These are phyloP conservation scores for Penicillium manginii DNA, from an alignment of 495 filamentous ascomycete genomes.

Conservation along the genomic window DNA sequence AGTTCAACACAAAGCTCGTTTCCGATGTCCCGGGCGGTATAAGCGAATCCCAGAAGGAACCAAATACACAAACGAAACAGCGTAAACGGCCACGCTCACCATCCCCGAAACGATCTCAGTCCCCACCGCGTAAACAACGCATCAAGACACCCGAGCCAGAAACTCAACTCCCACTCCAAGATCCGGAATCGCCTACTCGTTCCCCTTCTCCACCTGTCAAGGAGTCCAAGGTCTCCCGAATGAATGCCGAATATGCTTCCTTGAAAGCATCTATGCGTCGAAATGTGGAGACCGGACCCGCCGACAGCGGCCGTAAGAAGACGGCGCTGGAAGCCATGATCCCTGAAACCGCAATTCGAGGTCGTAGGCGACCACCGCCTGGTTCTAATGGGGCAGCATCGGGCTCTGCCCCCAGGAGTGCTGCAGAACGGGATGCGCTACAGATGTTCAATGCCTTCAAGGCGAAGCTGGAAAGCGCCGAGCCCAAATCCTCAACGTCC, in stretches of 20 bases:
- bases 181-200: constrained; percentile 52
- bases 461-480: constrained; percentile 69
- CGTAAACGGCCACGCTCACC: constrained; percentile 15
- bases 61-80: constrained; percentile 16
- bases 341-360: constrained; percentile 75
- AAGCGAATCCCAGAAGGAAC: constrained; percentile 17
- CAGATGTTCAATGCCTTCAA: constrained; percentile 76
- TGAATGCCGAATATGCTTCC: constrained; percentile 89
- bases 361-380: constrained; percentile 74
- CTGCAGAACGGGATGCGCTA: constrained; percentile 65
- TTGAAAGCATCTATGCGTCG: constrained; percentile 93
- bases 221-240: constrained; percentile 68
- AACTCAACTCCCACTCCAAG: constrained; percentile 42
- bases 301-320: constrained; percentile 61
- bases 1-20: constrained; percentile 87
- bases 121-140: constrained; percentile 34
- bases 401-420: constrained; percentile 30
- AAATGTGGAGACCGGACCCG: constrained; percentile 61
- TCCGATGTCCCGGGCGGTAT: constrained; percentile 43
- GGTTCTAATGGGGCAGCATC: constrained; percentile 34
- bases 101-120: constrained; percentile 17
- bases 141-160: constrained; percentile 15
- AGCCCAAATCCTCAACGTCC: constrained; percentile 16
- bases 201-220: constrained; percentile 51
- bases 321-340: constrained; percentile 79